Evolutionary conservation across 148 eudicot species (phyloP), one percentile per base, ranked within the genome.

Genomic region (Oxyria digyna): DNA sequence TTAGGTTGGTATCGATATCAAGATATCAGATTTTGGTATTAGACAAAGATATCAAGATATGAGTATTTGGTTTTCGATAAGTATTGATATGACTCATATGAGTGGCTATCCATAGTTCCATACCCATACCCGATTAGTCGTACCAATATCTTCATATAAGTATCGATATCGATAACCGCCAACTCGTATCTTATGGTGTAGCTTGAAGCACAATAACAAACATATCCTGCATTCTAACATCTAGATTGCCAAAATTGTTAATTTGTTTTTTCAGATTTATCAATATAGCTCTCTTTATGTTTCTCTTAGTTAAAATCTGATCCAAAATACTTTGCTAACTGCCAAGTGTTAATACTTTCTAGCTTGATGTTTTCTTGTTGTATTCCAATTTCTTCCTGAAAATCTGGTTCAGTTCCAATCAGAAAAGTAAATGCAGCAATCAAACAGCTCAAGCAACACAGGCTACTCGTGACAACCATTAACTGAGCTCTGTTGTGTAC

Each of bases 381-480:
- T 21, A 49, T 49, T 3, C 55, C 27, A 8, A 18, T 50, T 50
- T 20, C 32, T 54, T 54, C 15, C 62, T 54, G 62, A 54, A 24
- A 23, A 54, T 23, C 38, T 31, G 65, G 17, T 29, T 59, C 20
- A 57, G 63, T 57, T 57, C 27, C n/a, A 50, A 57, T 57, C 35
- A 26, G 1, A 12, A 27, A 26, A 57, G 35, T 57, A 57, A 57
- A 57, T 57, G 63, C n/a, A 26, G 62, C 14, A 54, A 54, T 54
- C 33, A 54, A 55, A 11, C 63, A 23, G 33, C 33, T 6, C 33
- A 55, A 26, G 33, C 32, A 55, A 8, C 33, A 55, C 74, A 67
- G 42, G 67, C 48, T 33, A 21, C 74, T 67, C 68, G 77, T 78
- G 77, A 78, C 24, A n/a, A n/a, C 52, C 67, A 70, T 42, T 78